These are phyloP conservation scores for Geranium rotundifolium DNA, from an alignment of 345 rosid genomes.

Conservation along the genomic window DNA sequence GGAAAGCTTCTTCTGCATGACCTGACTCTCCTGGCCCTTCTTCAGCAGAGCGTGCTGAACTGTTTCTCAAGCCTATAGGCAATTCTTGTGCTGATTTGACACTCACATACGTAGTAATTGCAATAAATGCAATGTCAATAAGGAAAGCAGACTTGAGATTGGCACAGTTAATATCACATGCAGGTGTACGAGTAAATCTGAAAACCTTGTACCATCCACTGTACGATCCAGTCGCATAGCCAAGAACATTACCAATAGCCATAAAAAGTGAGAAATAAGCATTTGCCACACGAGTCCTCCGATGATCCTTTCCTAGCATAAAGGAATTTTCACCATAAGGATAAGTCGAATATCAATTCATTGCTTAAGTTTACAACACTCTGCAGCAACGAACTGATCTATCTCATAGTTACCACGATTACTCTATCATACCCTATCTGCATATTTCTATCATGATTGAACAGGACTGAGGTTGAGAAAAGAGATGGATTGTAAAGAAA, in stretches of 20 bases:
- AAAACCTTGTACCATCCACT: slow-evolving; percentile 86
- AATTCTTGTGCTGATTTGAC: slow-evolving; percentile 55
- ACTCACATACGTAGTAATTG: slow-evolving; percentile 53
- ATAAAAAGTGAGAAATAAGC: slow-evolving; percentile 87
- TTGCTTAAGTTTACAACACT: neutral
- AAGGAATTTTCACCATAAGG: slow-evolving; percentile 16
- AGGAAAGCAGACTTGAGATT: slow-evolving; percentile 93
- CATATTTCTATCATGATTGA: neutral
- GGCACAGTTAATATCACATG: slow-evolving; percentile 72
- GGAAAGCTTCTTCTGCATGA: slow-evolving; percentile 61
- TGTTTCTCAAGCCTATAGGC: slow-evolving; percentile 32
- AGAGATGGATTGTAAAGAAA: neutral
- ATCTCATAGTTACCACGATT: neutral
- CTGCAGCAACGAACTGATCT: neutral
- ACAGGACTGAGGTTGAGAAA: neutral
- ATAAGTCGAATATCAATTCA: slow-evolving; percentile 10
- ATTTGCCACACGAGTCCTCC: slow-evolving; percentile 86
- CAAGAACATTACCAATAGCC: slow-evolving; percentile 91
- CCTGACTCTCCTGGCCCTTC: slow-evolving; percentile 40
- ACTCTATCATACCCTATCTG: neutral
- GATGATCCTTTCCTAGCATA: slow-evolving; percentile 68
- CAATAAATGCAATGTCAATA: slow-evolving; percentile 58
- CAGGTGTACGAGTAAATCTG: slow-evolving; percentile 62
- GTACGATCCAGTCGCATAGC: slow-evolving; percentile 80
- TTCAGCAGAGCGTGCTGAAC: slow-evolving; percentile 21